phyloP scores from a whole-genome alignment of 75 land plant genomes.

The Pinus albicaulis region DNA sequence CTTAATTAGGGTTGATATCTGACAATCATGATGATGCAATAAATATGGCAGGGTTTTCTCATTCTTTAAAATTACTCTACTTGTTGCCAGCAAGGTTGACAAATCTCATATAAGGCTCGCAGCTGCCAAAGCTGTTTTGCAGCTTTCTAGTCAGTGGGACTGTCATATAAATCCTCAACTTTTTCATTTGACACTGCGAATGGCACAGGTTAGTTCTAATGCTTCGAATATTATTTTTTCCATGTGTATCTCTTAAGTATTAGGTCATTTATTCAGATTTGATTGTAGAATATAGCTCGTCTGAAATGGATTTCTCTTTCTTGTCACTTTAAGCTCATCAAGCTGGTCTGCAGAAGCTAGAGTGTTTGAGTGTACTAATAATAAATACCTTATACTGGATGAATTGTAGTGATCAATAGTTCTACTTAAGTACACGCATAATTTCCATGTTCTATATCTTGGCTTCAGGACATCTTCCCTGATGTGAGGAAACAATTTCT shows the following conservation, averaged over 20 bases:
- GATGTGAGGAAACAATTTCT: constrained; percentile 68
- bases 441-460: not conserved
- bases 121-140: constrained; percentile 80
- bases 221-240: not conserved
- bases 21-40: not conserved
- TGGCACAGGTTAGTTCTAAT: constrained; percentile 54
- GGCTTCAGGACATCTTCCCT: constrained; percentile 42
- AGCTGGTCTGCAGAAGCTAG: not conserved
- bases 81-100: constrained; percentile 65
- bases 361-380: not conserved
- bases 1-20: not conserved
- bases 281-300: not conserved
- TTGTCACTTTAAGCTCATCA: not conserved
- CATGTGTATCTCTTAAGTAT: not conserved
- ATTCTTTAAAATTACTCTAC: not conserved
- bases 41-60: not conserved
- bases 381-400: not conserved
- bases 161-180: constrained; percentile 56
- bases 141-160: constrained; percentile 82
- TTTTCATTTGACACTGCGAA: constrained; percentile 59
- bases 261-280: not conserved
- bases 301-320: not conserved
- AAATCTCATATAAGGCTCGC: constrained; percentile 86
- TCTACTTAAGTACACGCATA: not conserved
- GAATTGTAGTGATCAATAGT: not conserved